Base-by-base conservation (phyloP, 2,329 filamentous ascomycete genomes). In the Hymenoscyphus fraxineus region DNA sequence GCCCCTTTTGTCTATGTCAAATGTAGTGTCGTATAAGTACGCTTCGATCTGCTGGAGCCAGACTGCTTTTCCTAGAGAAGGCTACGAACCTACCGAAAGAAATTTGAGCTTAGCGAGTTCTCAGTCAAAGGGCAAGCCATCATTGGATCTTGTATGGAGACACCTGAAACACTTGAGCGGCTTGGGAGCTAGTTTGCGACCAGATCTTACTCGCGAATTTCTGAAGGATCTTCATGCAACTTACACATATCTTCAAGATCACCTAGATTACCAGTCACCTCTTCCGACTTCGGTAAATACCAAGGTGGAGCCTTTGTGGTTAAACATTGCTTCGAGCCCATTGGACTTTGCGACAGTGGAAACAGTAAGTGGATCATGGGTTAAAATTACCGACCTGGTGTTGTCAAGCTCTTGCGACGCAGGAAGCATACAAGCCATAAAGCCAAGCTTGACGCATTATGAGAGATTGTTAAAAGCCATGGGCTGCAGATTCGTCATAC, bases 361-460 rank as follows among this genome's bases (percentile, higher is more conserved):
- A 2, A 65, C 72, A 19, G 38, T 73, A n/a, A 13, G 35, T 16
- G 57, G 51, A 19, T 68, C 65, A 10, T 74, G 71, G 72, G 59
- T 65, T 6, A 59, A 54, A 2, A 58, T 69, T n/a, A 40, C 66
- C 3, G 41, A 68, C 1, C 67, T 74, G 1, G 65, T 73, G 2
- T 58, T 73, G 2, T 70, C 66, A 0, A 73, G 68, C 54, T 70
- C 71, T 1, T 67, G 59, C 22, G 73, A 74, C 64, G 65, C 67
- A 9, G 69, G 69, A 0, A 40, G 44, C 1, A 59, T 70, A 1
- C 68, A 72, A 63, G 68, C 70, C 10, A 65, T 73, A 5, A 58
- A 67, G 38, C 62, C 60, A 19, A 61, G 65, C 15, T 55, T 73
- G 19, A 69, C 65, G 56, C 67, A 56, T 1, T 73, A 67, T 41